Evolutionary conservation across 176 grass and related monocot species (phyloP).

Genomic region (Metroxylon sagu): DNA sequence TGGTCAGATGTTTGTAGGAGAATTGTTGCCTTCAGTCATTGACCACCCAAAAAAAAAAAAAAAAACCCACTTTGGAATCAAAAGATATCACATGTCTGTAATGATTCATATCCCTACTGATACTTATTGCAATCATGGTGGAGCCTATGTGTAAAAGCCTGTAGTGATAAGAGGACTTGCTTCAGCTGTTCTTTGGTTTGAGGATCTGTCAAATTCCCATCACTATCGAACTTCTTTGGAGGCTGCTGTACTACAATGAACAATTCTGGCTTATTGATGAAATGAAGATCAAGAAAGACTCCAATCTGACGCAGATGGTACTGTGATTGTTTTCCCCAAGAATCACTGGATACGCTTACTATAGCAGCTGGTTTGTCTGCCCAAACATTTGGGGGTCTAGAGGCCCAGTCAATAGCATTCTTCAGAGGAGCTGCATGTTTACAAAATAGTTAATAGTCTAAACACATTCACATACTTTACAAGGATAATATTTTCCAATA

Average conservation of each 20-base stretch:
- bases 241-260: conserved; percentile 53
- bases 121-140: neutral
- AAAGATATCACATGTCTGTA: too few relatives aligned
- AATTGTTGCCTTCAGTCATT: too few relatives aligned
- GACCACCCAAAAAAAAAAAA: too few relatives aligned
- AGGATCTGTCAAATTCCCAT: conserved; percentile 63
- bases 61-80: too few relatives aligned
- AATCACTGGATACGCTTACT: conserved; percentile 53
- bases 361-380: conserved; percentile 82
- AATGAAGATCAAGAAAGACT: conserved; percentile 82
- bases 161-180: conserved; percentile 59
- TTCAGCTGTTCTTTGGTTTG: conserved; percentile 51
- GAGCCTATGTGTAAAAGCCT: conserved; percentile 60
- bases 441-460: too few relatives aligned
- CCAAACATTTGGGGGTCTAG: conserved; percentile 62
- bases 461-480: too few relatives aligned
- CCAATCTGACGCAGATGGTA: conserved; percentile 88
- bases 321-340: conserved; percentile 56
- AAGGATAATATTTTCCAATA: too few relatives aligned
- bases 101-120: too few relatives aligned
- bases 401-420: conserved; percentile 96
- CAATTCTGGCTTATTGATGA: conserved; percentile 87
- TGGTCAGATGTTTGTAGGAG: too few relatives aligned
- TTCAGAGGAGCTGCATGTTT: conserved; percentile 55
- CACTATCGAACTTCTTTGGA: conserved; percentile 42